Evolutionary conservation across 495 filamentous ascomycete genomes (phyloP).

Genomic region (Penicillium longicatenatum): DNA sequence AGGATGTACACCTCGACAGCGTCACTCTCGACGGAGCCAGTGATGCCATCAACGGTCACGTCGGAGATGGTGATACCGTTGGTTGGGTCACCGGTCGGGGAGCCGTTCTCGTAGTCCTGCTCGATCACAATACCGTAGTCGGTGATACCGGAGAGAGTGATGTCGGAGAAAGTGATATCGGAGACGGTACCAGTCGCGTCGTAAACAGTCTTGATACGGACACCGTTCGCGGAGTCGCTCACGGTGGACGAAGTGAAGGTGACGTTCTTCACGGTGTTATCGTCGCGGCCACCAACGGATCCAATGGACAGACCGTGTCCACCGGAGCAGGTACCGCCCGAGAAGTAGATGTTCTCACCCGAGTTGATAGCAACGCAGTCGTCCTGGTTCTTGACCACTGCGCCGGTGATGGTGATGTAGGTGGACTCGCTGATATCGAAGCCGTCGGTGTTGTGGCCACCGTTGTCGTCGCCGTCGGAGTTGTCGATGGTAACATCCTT

Average conservation of each 20-base stretch:
- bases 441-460: slow-evolving; percentile 66
- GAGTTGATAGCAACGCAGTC: slow-evolving; percentile 67
- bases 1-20: slow-evolving; percentile 49
- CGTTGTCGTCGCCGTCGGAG: slow-evolving; percentile 51
- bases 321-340: slow-evolving; percentile 49
- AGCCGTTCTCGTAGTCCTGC: slow-evolving; percentile 63
- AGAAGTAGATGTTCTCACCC: slow-evolving; percentile 49
- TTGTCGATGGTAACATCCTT: slow-evolving; percentile 61
- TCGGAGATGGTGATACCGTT: slow-evolving; percentile 59
- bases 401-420: slow-evolving; percentile 56
- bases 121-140: slow-evolving; percentile 62
- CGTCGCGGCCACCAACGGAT: slow-evolving; percentile 57
- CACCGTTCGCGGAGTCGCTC: slow-evolving; percentile 51
- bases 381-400: slow-evolving; percentile 63
- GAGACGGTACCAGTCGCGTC: slow-evolving; percentile 28
- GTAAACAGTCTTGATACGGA: slow-evolving; percentile 28
- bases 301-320: slow-evolving; percentile 65
- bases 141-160: slow-evolving; percentile 25
- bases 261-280: slow-evolving; percentile 58
- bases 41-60: slow-evolving; percentile 40
- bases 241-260: slow-evolving; percentile 49
- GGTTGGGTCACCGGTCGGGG: slow-evolving; percentile 54
- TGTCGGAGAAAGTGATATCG: slow-evolving; percentile 25
- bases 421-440: slow-evolving; percentile 60
- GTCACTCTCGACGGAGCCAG: slow-evolving; percentile 42